Evolutionary conservation across 345 rosid genomes (phyloP).

Genomic region (Euphorbia peplus): DNA sequence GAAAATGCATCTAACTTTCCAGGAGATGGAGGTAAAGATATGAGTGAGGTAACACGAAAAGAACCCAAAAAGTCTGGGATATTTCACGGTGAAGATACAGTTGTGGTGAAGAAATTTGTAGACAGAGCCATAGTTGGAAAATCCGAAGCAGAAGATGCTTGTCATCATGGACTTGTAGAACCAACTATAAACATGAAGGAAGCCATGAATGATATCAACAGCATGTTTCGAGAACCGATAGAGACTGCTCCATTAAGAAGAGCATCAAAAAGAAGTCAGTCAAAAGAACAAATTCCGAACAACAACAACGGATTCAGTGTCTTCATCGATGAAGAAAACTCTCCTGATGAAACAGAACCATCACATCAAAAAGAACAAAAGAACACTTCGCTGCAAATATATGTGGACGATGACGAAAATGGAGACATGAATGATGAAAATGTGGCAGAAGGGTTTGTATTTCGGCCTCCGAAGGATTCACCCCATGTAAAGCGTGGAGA

Average conservation of each 20-base stretch:
- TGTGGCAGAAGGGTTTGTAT: constrained; percentile 40
- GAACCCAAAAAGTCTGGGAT: constrained; percentile 25
- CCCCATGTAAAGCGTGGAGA: constrained; percentile 65
- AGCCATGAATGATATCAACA: constrained; percentile 75
- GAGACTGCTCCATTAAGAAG: constrained; percentile 53
- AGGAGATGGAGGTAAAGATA: constrained; percentile 9
- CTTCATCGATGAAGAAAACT: constrained; percentile 53
- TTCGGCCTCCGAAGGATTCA: constrained; percentile 56
- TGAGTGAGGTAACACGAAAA: constrained; percentile 25
- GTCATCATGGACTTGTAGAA: constrained; percentile 87
- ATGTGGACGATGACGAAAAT: constrained; percentile 42
- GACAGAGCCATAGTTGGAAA: constrained; percentile 71
- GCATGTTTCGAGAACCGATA: constrained; percentile 83
- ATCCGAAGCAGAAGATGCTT: constrained; percentile 68
- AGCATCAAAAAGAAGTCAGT: constrained; percentile 36
- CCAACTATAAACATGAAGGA: constrained; percentile 86
- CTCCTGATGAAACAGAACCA: constrained; percentile 23
- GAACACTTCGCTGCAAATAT: constrained; percentile 6
- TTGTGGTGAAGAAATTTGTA: constrained; percentile 56
- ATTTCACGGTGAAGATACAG: constrained; percentile 40
- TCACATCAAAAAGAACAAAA: constrained; percentile 25
- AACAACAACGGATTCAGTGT: constrained; percentile 42
- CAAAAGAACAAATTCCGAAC: constrained; percentile 34
- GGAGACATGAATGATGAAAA: constrained; percentile 30
- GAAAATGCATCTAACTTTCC: constrained; percentile 25